A percentile compares a stretch with the other conserved stretches of the same genome.
Evolutionary conservation across 1,284 basidiomycete genomes (phyloP).

Genomic region (Austroboletus niveus): DNA sequence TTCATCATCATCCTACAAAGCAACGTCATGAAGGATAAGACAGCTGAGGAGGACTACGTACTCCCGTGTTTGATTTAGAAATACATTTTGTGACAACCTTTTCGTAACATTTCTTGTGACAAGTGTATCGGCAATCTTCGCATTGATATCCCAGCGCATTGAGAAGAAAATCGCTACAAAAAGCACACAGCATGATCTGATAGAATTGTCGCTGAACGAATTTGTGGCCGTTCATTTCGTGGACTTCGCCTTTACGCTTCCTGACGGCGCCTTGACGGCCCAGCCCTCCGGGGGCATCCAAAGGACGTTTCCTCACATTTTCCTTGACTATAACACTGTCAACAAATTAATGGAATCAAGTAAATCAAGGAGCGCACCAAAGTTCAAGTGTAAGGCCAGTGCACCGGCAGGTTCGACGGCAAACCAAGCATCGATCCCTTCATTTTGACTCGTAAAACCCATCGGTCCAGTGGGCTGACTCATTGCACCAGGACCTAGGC

Average conservation of each 20-base stretch:
- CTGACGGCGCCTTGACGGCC: constrained; percentile 98
- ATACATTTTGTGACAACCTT: constrained; percentile 99
- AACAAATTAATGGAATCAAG: constrained; percentile 8
- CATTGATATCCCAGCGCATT: constrained; percentile 98
- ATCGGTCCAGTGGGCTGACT: constrained; percentile 28
- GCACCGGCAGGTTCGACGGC: constrained; percentile 98
- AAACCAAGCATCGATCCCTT: constrained; percentile 97
- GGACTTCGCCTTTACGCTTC: constrained; percentile 97
- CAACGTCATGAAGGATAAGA: constrained; percentile 39
- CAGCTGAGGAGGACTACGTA: constrained; percentile 42
- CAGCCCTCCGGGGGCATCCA: constrained; percentile 86
- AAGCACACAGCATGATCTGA: constrained; percentile 97
- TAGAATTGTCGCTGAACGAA: constrained; percentile 98
- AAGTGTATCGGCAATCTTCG: constrained; percentile 98
- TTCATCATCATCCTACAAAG: constrained; percentile 83
- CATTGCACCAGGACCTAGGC: constrained; percentile 37
- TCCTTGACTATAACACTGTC: constrained; percentile 75
- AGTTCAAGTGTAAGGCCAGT: constrained; percentile 82
- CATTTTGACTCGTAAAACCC: constrained; percentile 39
- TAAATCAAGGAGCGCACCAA: constrained; percentile 58
- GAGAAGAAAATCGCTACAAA: constrained; percentile 96
- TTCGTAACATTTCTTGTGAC: constrained; percentile 98
- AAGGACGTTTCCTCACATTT: constrained; percentile 90
- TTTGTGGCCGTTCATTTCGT: constrained; percentile 99
- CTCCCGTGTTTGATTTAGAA: constrained; percentile 92